These are phyloP conservation scores for Cutaneotrichosporon arboriforme DNA, from an alignment of 1,284 basidiomycete species.

Conservation along the genomic window DNA sequence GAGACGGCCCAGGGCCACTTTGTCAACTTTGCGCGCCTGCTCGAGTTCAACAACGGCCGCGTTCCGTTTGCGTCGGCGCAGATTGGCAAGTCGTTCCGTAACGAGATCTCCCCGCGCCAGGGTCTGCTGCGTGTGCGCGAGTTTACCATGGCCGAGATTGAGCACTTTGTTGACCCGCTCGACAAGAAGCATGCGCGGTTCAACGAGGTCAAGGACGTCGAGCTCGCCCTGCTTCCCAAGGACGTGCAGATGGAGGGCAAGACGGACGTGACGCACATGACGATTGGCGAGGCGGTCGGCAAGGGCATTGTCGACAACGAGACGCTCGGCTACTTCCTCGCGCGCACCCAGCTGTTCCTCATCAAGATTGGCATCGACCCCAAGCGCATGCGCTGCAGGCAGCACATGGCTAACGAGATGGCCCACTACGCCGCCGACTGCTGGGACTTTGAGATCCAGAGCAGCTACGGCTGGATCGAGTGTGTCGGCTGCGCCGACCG, in stretches of 20 bases:
- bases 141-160: constrained; percentile 99
- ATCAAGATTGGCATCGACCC: constrained; percentile 88
- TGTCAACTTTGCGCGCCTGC: constrained; percentile 93
- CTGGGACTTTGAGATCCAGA: constrained; percentile 98
- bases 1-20: constrained; percentile 99
- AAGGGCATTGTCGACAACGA: constrained; percentile 86
- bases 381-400: constrained; percentile 80
- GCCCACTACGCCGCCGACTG: constrained; percentile 98
- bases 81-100: constrained; percentile 93
- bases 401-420: constrained; percentile 98
- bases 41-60: constrained; percentile 96
- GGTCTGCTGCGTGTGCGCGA: constrained; percentile 95
- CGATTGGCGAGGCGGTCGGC: constrained; percentile 83
- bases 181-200: constrained; percentile 88
- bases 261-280: constrained; percentile 63
- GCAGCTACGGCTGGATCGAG: constrained; percentile 94
- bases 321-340: constrained; percentile 96
- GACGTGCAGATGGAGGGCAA: constrained; percentile 72
- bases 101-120: constrained; percentile 95
- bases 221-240: constrained; percentile 73
- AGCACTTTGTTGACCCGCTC: constrained; percentile 94
- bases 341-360: constrained; percentile 85
- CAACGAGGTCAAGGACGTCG: constrained; percentile 69
- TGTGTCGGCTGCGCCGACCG: constrained; percentile 99
- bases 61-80: constrained; percentile 96